Conservation (phyloP, 306 rosid species). For the Quercus ilex region DNA sequence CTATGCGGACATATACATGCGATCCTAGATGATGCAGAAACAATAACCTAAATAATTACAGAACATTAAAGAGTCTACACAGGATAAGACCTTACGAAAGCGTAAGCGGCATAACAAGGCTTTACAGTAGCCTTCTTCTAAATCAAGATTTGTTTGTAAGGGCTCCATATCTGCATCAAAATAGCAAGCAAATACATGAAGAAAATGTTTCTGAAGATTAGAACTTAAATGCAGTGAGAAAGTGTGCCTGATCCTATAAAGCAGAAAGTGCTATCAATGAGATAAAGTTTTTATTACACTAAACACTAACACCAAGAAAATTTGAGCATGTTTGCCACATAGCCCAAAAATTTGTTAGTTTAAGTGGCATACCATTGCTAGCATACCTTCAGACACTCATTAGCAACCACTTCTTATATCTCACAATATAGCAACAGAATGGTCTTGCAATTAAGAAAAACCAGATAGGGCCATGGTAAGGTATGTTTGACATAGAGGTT, state of each 20-base stretch:
- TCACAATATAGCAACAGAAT: not conserved
- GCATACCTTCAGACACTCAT: not conserved
- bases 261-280: not conserved
- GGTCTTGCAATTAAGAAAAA: not conserved
- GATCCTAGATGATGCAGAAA: slow-evolving; percentile 21
- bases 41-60: slow-evolving; percentile 17
- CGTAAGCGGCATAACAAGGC: slow-evolving; percentile 94
- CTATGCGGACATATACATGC: not conserved
- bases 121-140: slow-evolving; percentile 96
- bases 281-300: not conserved
- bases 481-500: not conserved
- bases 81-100: slow-evolving; percentile 99
- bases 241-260: not conserved
- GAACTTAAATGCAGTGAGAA: slow-evolving; percentile 15
- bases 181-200: slow-evolving; percentile 23
- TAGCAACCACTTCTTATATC: not conserved
- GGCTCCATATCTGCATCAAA: slow-evolving; percentile 74
- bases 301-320: not conserved
- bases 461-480: not conserved
- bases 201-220: not conserved
- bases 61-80: slow-evolving; percentile 43
- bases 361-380: not conserved
- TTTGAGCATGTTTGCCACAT: not conserved
- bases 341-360: not conserved
- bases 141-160: slow-evolving; percentile 62